Conservation (phyloP, 177 flowering plant species). For the Vitis hybrid region DNA sequence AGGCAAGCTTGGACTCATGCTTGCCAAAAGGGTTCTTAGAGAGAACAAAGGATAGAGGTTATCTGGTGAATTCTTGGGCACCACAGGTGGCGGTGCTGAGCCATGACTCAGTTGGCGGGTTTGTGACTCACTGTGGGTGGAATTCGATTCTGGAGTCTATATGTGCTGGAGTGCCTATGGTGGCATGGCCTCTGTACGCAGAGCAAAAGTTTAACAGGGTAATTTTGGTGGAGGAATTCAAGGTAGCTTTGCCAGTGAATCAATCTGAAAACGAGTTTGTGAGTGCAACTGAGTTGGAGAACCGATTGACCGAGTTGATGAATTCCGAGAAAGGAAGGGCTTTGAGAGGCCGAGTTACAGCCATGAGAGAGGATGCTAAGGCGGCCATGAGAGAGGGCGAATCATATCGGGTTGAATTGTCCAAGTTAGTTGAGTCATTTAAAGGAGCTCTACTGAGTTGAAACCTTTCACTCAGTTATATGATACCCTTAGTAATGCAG, state of each 20-base stretch:
- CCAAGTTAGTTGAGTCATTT: no score
- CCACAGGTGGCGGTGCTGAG: no score
- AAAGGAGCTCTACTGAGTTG: no score
- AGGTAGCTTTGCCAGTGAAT: conserved; percentile 9
- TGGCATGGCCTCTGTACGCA: conserved; percentile 18
- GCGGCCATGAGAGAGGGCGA: no score
- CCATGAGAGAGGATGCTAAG: conserved; percentile 2
- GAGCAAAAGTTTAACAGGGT: conserved; percentile 13
- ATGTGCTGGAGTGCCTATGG: conserved; percentile 10
- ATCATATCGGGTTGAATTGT: no score
- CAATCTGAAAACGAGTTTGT: conserved; percentile 7
- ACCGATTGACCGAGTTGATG: conserved; percentile 21
- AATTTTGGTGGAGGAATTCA: conserved; percentile 13
- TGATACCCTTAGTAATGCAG: no score
- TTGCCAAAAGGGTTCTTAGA: background rate
- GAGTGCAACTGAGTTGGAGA: conserved; percentile 15
- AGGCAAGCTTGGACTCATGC: background rate
- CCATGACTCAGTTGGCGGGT: no score
- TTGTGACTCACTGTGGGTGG: no score
- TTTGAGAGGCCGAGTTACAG: background rate
- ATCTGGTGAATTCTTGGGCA: background rate
- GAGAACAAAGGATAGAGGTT: background rate
- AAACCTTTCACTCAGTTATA: no score
- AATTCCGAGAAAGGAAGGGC: conserved; percentile 12
- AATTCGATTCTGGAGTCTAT: conserved; percentile 5